Evolutionary conservation across 2,329 filamentous ascomycete species (phyloP), one percentile per base, ranked within the genome.

Genomic region (Neoscytalidium dimidiatum): DNA sequence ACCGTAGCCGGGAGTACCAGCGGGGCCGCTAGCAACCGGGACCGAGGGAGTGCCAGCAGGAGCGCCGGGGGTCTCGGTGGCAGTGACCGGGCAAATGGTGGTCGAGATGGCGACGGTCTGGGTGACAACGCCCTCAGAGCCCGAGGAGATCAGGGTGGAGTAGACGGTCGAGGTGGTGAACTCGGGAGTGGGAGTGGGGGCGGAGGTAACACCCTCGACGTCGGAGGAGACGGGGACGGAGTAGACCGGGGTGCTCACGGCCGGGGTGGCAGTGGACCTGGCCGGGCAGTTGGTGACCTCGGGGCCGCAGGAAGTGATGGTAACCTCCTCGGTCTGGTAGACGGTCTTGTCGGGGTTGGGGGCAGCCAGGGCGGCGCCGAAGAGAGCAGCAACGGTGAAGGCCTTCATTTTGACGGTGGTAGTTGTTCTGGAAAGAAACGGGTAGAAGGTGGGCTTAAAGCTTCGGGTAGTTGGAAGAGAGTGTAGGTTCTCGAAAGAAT

Each of bases 1-100:
- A 56, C 53, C 33, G 31, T n/a, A 21, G 92, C 21, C 46, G 44
- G 53, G 33, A 49, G 51, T 48, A 33, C 26, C 31, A 14, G 65
- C 46, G 53, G 63, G 43, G 31, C 26, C 48, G 26, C 29, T 41
- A 64, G 49, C 21, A 57, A 43, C 64, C 53, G 38, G 49, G 61
- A n/a, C 51, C 13, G 29, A 35, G 31, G 63, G 33, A 26, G 48
- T 35, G n/a, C 46, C 63, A 49, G 51, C 51, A 23, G 46, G 29
- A 23, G 49, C 21, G 35, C 44, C 52, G 66, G 51, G 29, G 64
- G 62, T 66, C 64, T 64, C 49, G 52, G 46, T 52, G 52, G 62
- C 61, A 19, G 58, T 46, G 60, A 66, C 65, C 41, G 65, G 65
- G 53, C 56, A 64, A 46, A 64, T 28, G 56, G 49, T 66, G 57